Percentiles rank a stretch among this genome's conserved stretches.
phyloP scores from a whole-genome alignment of 2,329 filamentous ascomycete genomes.

The Graphilbum fragrans region DNA sequence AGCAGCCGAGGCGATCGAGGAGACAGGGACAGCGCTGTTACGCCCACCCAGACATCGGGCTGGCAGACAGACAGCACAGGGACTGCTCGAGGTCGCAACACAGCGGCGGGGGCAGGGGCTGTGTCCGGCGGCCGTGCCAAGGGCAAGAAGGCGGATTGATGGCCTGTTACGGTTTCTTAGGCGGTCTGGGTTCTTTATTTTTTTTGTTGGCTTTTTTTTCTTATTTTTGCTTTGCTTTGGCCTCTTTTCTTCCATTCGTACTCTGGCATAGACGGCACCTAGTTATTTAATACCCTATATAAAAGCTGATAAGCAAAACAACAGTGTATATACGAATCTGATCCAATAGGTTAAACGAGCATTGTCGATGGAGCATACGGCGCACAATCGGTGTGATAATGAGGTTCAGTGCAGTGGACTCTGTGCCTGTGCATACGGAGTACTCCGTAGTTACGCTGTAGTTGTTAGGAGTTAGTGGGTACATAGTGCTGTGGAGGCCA shows the following conservation, averaged over 20 bases:
- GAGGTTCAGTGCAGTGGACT: too few relatives aligned
- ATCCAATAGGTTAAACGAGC: too few relatives aligned
- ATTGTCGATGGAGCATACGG: too few relatives aligned
- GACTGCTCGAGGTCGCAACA: conserved; percentile 24
- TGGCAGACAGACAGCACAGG: conserved; percentile 20
- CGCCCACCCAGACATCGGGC: conserved; percentile 18
- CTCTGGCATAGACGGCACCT: conserved; percentile 10
- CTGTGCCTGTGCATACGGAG: too few relatives aligned
- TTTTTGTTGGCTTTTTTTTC: not conserved
- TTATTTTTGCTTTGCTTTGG: not conserved
- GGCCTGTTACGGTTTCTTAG: not conserved
- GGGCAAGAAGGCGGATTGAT: conserved; percentile 33
- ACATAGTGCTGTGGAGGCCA: too few relatives aligned
- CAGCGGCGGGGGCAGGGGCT: conserved; percentile 16
- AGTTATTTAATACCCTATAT: conserved; percentile 11
- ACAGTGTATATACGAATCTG: too few relatives aligned
- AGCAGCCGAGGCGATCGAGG: not conserved
- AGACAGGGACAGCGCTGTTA: not conserved
- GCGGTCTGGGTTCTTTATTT: not conserved
- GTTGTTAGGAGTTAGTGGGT: too few relatives aligned
- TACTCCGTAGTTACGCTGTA: too few relatives aligned
- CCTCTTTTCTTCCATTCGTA: not conserved
- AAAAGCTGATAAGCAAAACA: too few relatives aligned
- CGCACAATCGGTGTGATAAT: too few relatives aligned
- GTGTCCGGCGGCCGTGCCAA: conserved; percentile 16